Evolutionary conservation across 768 basidiomycete species (phyloP), one percentile per base, ranked within the genome.

Genomic region (Flagelloscypha sp.): DNA sequence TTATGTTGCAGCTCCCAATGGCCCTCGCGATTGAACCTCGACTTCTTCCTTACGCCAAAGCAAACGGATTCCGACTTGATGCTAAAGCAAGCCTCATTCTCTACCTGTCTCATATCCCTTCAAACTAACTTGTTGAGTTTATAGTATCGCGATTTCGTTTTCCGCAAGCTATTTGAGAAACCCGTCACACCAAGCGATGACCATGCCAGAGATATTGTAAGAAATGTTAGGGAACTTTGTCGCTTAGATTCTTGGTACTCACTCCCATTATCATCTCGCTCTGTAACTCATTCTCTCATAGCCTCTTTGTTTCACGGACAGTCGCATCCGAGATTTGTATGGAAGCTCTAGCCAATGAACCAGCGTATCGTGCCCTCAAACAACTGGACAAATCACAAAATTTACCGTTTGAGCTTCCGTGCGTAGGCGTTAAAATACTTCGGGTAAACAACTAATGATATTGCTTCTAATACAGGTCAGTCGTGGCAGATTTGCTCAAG

Each of bases 271-370:
- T 8, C 11, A 12, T 25, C 11, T 38, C 7, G 15, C 40, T 27
- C 31, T 50, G 27, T 27, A 44, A 23, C 15, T 20, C 27, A 18
- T 30, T 20, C 20, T 40, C 27, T 25, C 42, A 10, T 41, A 86
- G 84, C 32, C 85, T 87, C 83, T 87, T 84, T 52, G 63, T 86
- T 33, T 83, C 76, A 47, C 76, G 84, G 30, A 85, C 84, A 9
- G 81, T 87, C n/a, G 84, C 83, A 1, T 82, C 76, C 2, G 84
- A 87, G 51, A 71, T 84, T 17, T 83, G 82, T 48, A 84, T 87
- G 79, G 84, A 87, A 54, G 74, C 78, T 12, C 79, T 77, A 56
- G 54, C 64, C 11, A 87, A 87, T 39, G 76, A 81, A 37, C 57
- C 68, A 5, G 83, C 74, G 12, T 87, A 84, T 53, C 56, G 56